phyloP scores from a whole-genome alignment of 305 asterid genomes.

The Fraxinus sp. region DNA sequence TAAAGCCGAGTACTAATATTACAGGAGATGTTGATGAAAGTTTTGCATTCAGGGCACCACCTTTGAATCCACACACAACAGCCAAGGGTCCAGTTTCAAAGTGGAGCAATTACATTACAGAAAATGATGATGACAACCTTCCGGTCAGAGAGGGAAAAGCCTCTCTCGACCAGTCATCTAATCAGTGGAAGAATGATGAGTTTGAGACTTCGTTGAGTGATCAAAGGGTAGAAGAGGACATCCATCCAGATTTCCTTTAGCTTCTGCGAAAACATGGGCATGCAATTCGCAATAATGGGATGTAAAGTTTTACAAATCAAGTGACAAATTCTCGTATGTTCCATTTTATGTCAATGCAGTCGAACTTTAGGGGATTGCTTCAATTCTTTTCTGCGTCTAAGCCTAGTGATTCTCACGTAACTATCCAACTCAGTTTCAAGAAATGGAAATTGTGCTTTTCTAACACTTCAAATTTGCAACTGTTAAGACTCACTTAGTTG shows the following conservation, averaged over 20 bases:
- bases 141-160: conserved; percentile 29
- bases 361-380: background rate
- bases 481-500: background rate
- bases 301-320: background rate
- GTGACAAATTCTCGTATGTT: background rate
- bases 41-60: conserved; percentile 10
- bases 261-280: background rate
- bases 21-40: conserved; percentile 14
- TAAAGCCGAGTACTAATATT: conserved; percentile 22
- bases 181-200: conserved; percentile 21
- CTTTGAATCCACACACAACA: conserved; percentile 15
- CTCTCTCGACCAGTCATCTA: background rate
- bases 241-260: conserved; percentile 67
- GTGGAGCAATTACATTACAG: conserved; percentile 62
- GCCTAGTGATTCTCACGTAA: background rate
- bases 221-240: conserved; percentile 63
- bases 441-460: background rate
- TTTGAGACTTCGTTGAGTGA: conserved; percentile 33
- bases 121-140: conserved; percentile 33
- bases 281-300: background rate
- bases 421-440: background rate
- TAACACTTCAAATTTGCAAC: background rate
- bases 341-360: background rate
- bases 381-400: background rate
- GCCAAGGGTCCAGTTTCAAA: conserved; percentile 44